Base-by-base conservation (phyloP, 768 basidiomycete genomes). In the Erythrobasidium yunnanense region DNA sequence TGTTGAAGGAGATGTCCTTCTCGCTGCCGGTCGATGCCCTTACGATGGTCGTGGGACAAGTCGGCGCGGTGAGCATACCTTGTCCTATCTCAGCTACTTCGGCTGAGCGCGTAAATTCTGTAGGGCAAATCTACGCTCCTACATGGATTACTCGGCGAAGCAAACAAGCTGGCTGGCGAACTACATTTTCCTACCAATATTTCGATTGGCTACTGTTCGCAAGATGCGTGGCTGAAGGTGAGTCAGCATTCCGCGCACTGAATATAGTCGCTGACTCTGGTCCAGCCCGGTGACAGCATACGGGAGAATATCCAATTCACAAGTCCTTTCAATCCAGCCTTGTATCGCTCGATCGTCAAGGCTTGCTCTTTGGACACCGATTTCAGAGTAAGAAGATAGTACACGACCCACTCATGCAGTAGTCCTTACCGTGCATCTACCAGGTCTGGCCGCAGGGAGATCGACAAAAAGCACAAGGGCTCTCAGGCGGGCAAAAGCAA, bases 121-220 rank as follows among this genome's bases (percentile, higher is more conserved):
- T 50, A 65, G 62, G 66, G 66, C 45, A 68, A 68, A 25, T 42
- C 45, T 20, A 49, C 18, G 22, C 49, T 68, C n/a, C 65, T 68
- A 18, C 66, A 66, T n/a, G 66, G 52, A 4, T 25, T 68, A 7
- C 34, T 68, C 33, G 66, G 65, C 11, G 66, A 68, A 42, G 32
- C 66, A 30, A 51, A 68, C 35, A 29, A 32, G 4, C 25, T 54
- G 20, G 18, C n/a, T 2, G 66, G 49, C 25, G 30, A 11, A 4
- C 23, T 53, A 6, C 11, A 23, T 1, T 51, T 42, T 46, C 34
- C 47, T 4, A 53, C n/a, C 22, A 38, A 30, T 8, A 18, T 11
- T 1, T 52, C 65, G 11, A 29, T 53, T 7, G 60, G 46, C 33
- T 68, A 32, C 30, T 68, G 66, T 33, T 42, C 66, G 6, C 66